These are phyloP conservation scores for Silene noctiflora DNA, from an alignment of 179 eudicot species.

Conservation along the genomic window DNA sequence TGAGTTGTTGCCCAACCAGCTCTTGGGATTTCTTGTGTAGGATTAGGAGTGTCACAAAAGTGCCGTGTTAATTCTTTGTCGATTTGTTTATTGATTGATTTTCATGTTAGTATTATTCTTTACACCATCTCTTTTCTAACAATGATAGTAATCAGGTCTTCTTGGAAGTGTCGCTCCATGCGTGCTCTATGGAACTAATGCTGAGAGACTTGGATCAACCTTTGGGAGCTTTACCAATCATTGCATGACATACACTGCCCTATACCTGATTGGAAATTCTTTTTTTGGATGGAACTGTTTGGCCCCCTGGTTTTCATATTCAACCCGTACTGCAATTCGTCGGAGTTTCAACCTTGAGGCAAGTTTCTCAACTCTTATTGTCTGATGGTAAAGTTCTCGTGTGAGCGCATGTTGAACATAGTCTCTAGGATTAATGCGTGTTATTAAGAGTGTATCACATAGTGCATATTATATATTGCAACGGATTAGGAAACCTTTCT, in stretches of 20 bases:
- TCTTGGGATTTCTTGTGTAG: too few species aligned
- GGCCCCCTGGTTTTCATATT: constrained; percentile 80
- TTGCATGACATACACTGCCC: constrained; percentile 68
- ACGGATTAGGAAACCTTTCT: too few species aligned
- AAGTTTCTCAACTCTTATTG: constrained; percentile 19
- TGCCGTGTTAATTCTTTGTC: too few species aligned
- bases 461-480: too few species aligned
- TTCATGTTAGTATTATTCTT: neutral
- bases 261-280: constrained; percentile 59
- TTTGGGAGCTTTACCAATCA: constrained; percentile 67
- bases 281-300: constrained; percentile 61
- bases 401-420: neutral
- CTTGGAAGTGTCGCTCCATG: constrained; percentile 86
- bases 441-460: too few species aligned
- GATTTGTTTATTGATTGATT: neutral
- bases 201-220: constrained; percentile 63
- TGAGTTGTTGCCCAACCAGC: too few species aligned
- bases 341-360: constrained; percentile 77
- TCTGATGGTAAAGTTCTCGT: too few species aligned
- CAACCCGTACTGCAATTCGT: constrained; percentile 74
- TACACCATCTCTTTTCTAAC: neutral
- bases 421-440: too few species aligned
- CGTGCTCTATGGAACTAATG: constrained; percentile 83
- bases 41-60: too few species aligned
- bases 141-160: constrained; percentile 44